Evolutionary conservation across 805 yeast species (phyloP), one percentile per base, ranked within the genome.

Genomic region (Candida incommunis): DNA sequence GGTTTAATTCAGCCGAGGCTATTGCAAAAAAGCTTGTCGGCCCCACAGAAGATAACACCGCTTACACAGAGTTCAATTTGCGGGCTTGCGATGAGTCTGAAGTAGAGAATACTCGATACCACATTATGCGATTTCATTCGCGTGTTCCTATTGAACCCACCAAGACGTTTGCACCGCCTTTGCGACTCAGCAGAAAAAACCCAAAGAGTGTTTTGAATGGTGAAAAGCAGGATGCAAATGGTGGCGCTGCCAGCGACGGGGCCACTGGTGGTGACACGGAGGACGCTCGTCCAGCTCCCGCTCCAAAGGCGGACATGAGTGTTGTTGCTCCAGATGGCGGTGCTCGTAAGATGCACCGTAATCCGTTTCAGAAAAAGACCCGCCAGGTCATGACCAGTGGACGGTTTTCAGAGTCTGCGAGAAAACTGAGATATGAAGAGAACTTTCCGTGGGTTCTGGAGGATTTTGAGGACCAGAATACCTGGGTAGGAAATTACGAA

Each of bases 401-500:
- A 56, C 96, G 86, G 55, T 73, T 72, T 9, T 86, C 84, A 51
- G 97, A 88, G 54, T 75, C 75, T 5, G 88, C 85, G 49, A 74
- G 90, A 50, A 81, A 78, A 57, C 68, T 92, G 50, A 72, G 97
- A 58, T 92, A 90, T 59, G 98, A 92, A 65, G 98, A 92, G 64
- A 85, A 81, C 61, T 90, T 84, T 56, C 98, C 98, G 0, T 92
- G 98, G 98, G 95, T 92, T 16, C 68, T 92, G 71, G 98, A 92
- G 65, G 98, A 92, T 64, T 90, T 83, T 61, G 96, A 87, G 57
- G 95, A 95, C 41, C 73, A 76, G 49, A 90, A 92, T 59, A 90
- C 94, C 0, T 92, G 85, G 82, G 96, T 88, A 18, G 96, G 97
- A 29, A 82, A 80, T 54, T 92, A 85, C 64, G 98, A 92, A 66